Percentiles rank a stretch among this genome's conserved stretches.
phyloP scores from a whole-genome alignment of 306 rosid genomes.

The Senna tora region DNA sequence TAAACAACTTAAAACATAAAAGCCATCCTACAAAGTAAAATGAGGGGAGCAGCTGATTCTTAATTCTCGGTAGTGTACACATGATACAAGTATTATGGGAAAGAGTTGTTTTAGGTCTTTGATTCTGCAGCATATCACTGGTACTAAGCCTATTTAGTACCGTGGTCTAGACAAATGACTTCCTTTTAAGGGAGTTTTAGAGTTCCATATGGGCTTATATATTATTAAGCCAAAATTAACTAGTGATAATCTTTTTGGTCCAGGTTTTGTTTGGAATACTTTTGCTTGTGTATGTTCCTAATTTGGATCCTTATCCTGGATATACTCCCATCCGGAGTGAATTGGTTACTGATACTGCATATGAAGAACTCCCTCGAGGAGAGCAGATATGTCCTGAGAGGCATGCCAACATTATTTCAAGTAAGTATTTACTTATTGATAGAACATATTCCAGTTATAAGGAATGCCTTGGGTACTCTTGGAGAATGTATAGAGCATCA shows the following conservation, averaged over 20 bases:
- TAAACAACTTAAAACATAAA: no score
- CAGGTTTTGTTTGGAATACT: conserved; percentile 88
- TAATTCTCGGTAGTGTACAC: no score
- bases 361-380: conserved; percentile 86
- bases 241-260: conserved; percentile 42
- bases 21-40: no score
- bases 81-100: no score
- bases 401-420: conserved; percentile 63
- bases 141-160: no score
- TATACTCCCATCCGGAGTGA: conserved; percentile 68
- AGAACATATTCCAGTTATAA: conserved; percentile 19
- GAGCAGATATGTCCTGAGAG: conserved; percentile 87
- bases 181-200: no score
- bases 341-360: conserved; percentile 60
- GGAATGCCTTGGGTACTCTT: conserved; percentile 18
- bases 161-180: no score
- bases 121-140: no score
- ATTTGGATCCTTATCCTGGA: conserved; percentile 89
- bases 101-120: no score
- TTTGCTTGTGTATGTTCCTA: conserved; percentile 69
- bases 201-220: no score
- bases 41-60: no score
- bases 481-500: conserved; percentile 8
- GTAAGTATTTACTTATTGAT: conserved; percentile 53
- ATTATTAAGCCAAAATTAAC: not conserved